These are phyloP conservation scores for Aspergillaceae sp. DNA, from an alignment of 2,329 filamentous ascomycete genomes.

Conservation along the genomic window DNA sequence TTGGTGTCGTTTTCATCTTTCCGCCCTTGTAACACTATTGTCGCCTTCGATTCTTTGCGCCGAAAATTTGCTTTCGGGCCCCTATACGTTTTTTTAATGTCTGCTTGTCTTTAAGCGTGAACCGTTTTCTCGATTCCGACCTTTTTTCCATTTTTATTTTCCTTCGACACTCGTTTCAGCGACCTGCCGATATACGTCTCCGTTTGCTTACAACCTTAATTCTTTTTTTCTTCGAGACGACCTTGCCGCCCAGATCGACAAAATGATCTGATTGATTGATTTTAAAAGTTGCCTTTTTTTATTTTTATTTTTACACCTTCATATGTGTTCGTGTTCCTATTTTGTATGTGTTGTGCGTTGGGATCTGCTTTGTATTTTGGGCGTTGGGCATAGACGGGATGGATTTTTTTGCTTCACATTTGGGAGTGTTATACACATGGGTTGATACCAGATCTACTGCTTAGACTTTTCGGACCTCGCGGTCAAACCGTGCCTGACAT, in stretches of 20 bases:
- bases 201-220: slow-evolving; percentile 1
- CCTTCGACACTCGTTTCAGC: background rate
- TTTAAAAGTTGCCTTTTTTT: slow-evolving; percentile 11
- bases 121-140: background rate
- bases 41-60: slow-evolving; percentile 5
- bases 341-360: slow-evolving; percentile 2
- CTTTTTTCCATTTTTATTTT: background rate
- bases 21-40: slow-evolving; percentile 5
- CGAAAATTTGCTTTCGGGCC: background rate
- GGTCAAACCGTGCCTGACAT: slow-evolving; percentile 19
- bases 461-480: slow-evolving; percentile 31
- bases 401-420: slow-evolving; percentile 14
- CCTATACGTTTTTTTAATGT: slow-evolving; percentile 1
- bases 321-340: background rate
- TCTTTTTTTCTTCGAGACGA: background rate
- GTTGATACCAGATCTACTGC: slow-evolving; percentile 30
- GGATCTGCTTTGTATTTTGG: slow-evolving; percentile 13
- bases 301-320: slow-evolving; percentile 1
- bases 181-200: background rate
- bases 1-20: too few species aligned
- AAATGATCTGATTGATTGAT: slow-evolving; percentile 12
- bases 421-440: slow-evolving; percentile 23
- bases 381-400: slow-evolving; percentile 34
- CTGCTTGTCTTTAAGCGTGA: slow-evolving; percentile 1
- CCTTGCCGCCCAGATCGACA: slow-evolving; percentile 1